Base-by-base conservation (phyloP, 495 filamentous ascomycete genomes). In the Hapsidospora chrysogenum region DNA sequence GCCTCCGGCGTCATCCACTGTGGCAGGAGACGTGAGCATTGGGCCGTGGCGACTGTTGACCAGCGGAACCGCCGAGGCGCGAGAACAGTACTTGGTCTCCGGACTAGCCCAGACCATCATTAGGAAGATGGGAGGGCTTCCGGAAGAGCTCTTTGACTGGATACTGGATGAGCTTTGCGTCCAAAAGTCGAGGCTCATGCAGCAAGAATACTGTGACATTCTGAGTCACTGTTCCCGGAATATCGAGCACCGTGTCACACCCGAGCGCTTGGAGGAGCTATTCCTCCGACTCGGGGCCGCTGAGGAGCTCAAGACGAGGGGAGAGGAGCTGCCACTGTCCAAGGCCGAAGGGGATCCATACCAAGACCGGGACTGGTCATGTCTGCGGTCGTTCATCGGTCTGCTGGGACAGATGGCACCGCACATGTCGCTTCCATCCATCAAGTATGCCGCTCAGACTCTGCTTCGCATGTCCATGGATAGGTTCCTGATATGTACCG, bases 121-220 rank as follows among this genome's bases (percentile, higher is more conserved):
- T 18, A 48, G 49, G 13, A 63, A 61, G 37, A 53, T 58, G 23
- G 53, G 51, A 17, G 34, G 52, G 10, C 54, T 89, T 4, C 76
- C 85, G 1, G 72, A 85, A 35, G 73, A 82, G 37, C 45, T 92
- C 14, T 61, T 84, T 16, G 32, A 60, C 14, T 94, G 85, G 85
- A 65, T 87, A 2, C 57, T 92, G 9, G 57, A 73, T 27, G 72
- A 83, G 41, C 60, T 77, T n/a, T 66, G 70, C 31, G 46, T 57
- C 9, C 77, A 82, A 44, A 57, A 55, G 27, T 65, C 66, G 26
- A 67, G 70, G 19, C 69, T 70, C 38, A 55, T 89, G 21, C 67
- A 74, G 37, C 50, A 64, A 29, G 72, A 78, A 34, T 89, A 86
- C 56, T 56, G 67, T 26, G 61, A 69, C 18, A 44, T 64, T 3